Evolutionary conservation across 2,329 filamentous ascomycete genomes (phyloP).

Genomic region (Cephalotrichum gorgonifer): DNA sequence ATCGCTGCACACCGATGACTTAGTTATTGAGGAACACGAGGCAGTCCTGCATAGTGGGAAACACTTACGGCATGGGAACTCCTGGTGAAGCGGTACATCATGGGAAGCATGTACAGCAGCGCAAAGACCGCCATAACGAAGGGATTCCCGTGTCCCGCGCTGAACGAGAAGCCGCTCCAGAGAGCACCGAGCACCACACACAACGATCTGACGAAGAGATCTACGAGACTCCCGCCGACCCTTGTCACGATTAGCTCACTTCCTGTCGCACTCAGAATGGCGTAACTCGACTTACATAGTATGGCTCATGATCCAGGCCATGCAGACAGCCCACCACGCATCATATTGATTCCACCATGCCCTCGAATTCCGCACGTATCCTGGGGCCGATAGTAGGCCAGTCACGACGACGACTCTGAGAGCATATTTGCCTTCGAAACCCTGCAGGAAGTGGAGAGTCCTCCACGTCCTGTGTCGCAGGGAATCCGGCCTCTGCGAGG

Average conservation of each 20-base stretch:
- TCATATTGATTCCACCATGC: constrained; percentile 46
- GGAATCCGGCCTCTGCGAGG: background rate
- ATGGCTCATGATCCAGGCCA: constrained; percentile 47
- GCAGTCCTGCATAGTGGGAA: background rate
- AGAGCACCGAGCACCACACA: constrained; percentile 39
- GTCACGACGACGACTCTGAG: constrained; percentile 44
- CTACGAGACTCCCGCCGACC: constrained; percentile 47
- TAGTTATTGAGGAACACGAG: constrained; percentile 5
- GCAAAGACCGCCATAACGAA: constrained; percentile 46
- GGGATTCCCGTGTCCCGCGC: constrained; percentile 39
- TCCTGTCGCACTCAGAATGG: background rate
- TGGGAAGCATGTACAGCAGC: constrained; percentile 46
- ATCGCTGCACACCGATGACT: constrained; percentile 26
- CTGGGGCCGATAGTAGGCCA: constrained; percentile 40
- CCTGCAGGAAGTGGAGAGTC: constrained; percentile 40
- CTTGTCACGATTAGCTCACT: constrained; percentile 17
- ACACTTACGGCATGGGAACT: constrained; percentile 38
- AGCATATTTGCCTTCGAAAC: constrained; percentile 47
- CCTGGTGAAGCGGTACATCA: constrained; percentile 46
- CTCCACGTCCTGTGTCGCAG: constrained; percentile 35
- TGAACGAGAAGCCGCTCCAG: constrained; percentile 43
- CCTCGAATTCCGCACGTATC: constrained; percentile 33
- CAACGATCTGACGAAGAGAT: constrained; percentile 39
- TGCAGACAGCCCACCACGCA: constrained; percentile 47
- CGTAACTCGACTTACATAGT: constrained; percentile 23